phyloP scores from a whole-genome alignment of 495 filamentous ascomycete species.

The Cercophora scortea region DNA sequence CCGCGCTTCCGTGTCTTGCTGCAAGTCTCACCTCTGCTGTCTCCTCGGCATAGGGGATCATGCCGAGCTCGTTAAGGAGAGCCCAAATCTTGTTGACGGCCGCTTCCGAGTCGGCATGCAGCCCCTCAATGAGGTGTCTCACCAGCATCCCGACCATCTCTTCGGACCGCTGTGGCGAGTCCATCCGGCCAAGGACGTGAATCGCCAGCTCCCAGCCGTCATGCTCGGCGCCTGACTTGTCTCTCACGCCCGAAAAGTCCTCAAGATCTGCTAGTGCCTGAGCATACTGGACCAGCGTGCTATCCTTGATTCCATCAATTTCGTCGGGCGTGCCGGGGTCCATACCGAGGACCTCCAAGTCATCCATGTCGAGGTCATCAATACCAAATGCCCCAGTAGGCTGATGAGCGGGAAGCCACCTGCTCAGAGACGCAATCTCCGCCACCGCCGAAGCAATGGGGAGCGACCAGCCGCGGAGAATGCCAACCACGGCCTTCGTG shows the following conservation, averaged over 20 bases:
- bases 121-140: conserved; percentile 50
- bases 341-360: conserved; percentile 47
- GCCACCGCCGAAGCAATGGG: conserved; percentile 66
- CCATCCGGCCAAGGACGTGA: conserved; percentile 64
- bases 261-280: conserved; percentile 42
- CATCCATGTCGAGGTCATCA: conserved; percentile 44
- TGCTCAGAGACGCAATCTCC: conserved; percentile 65
- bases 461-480: conserved; percentile 71
- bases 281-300: conserved; percentile 67
- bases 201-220: conserved; percentile 86
- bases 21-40: conserved; percentile 60
- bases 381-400: conserved; percentile 21
- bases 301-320: conserved; percentile 53
- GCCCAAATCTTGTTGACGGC: conserved; percentile 70
- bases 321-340: conserved; percentile 36
- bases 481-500: conserved; percentile 60
- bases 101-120: conserved; percentile 55
- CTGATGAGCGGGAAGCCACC: conserved; percentile 59
- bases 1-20: not conserved
- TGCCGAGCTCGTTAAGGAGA: conserved; percentile 59
- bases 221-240: conserved; percentile 28
- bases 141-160: conserved; percentile 51
- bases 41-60: conserved; percentile 61
- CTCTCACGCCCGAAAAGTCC: conserved; percentile 21
- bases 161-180: conserved; percentile 55